Evolutionary conservation across 2,329 filamentous ascomycete genomes (phyloP), one percentile per base, ranked within the genome.

Genomic region (Pseudogymnoascus sp.): DNA sequence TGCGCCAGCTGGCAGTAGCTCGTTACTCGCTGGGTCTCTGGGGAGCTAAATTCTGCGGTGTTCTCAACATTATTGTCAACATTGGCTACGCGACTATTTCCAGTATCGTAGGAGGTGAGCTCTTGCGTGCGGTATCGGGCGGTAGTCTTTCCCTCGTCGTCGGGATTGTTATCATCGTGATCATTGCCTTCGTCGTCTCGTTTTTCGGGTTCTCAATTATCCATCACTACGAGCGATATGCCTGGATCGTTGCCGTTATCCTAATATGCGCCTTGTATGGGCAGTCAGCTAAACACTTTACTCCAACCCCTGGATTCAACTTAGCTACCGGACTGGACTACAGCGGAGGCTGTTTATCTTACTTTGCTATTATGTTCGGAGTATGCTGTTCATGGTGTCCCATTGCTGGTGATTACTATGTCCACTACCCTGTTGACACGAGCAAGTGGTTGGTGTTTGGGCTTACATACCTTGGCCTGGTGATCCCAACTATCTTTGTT

Each of bases 61-160:
- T 69, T 4, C 61, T 72, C 8, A 72, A 72, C 51, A 66, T 70
- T 17, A 63, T 71, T 15, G 65, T 71, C 15, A 66, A 69, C 36
- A 82, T 79, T 4, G 84, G 84, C 25, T 87, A 86, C 74, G 82
- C 80, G 61, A 78, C 86, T 67, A 80, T 87, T 66, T 82, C 82
- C 67, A 81, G 78, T 65, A 82, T 87, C 58, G 76, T 86, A 9
- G 84, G 84, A 31, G 84, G 84, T 2, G 80, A 83, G 69, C 82
- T 80, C 44, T 75, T 85, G 8, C 79, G 81, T 0, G 82, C 82
- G 4, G 80, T 83, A 6, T 78, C 79, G 2, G 73, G 74, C 44
- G 78, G 78, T 41, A 68, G 70, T 29, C 70, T 87, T n/a, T 79
- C 78, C n/a, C 77, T 81, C 0, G 77, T 78, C 3, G 79, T 81